A percentile compares a stretch with the other conserved stretches of the same genome.
Conservation (phyloP, 108 stramenopile species). For the Nannochloropsis granulata region DNA sequence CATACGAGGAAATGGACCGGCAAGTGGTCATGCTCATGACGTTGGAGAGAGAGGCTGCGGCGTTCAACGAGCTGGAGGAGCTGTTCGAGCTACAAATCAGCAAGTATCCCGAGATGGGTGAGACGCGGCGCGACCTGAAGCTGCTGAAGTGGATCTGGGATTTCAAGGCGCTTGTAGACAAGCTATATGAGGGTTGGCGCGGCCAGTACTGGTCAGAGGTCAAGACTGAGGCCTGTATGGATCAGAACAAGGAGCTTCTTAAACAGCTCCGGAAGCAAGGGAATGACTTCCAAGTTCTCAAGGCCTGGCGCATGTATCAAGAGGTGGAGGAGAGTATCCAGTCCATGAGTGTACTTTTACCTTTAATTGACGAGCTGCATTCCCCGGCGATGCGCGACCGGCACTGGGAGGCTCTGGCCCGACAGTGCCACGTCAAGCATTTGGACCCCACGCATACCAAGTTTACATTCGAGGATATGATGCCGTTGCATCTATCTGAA, state of each 20-base stretch:
- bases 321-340: constrained; percentile 62
- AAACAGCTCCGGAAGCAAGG: constrained; percentile 59
- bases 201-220: constrained; percentile 47
- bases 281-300: constrained; percentile 45
- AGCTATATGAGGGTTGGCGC: constrained; percentile 49
- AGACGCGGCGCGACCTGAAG: constrained; percentile 54
- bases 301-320: constrained; percentile 63
- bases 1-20: constrained; percentile 5
- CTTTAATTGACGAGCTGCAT: constrained; percentile 61
- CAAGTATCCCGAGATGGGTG: constrained; percentile 55
- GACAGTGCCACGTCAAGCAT: constrained; percentile 53
- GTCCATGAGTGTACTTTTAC: constrained; percentile 58
- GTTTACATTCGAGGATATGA: constrained; percentile 49
- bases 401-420: constrained; percentile 62
- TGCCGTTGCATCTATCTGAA: constrained; percentile 51
- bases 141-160: constrained; percentile 59
- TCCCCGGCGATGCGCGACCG: constrained; percentile 55
- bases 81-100: constrained; percentile 63
- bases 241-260: constrained; percentile 50
- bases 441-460: constrained; percentile 47
- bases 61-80: constrained; percentile 62
- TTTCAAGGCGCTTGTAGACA: constrained; percentile 48
- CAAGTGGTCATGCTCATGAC: not conserved
- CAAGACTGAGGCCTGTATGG: constrained; percentile 58
- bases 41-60: constrained; percentile 19